Conservation (phyloP, 257 asterid genomes). For the Hygrophila difformis region DNA sequence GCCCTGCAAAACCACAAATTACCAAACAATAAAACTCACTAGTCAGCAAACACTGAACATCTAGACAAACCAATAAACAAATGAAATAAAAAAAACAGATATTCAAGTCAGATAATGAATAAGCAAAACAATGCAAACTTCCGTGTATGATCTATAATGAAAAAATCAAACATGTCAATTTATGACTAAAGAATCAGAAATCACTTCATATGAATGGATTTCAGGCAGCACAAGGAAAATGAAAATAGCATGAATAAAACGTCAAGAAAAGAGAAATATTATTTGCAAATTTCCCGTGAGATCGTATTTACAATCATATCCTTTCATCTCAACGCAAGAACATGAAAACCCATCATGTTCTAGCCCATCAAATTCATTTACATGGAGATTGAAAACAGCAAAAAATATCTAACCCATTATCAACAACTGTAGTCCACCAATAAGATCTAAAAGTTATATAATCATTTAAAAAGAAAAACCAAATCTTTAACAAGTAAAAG, state of each 20-base stretch:
- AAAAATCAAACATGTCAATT: too few relatives aligned
- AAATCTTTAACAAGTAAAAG: background rate
- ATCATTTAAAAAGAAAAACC: background rate
- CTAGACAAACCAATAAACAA: conserved; percentile 12
- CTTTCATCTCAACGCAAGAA: background rate
- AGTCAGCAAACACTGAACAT: conserved; percentile 5
- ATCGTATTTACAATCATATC: background rate
- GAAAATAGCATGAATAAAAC: too few relatives aligned
- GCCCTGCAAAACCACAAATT: conserved; percentile 27
- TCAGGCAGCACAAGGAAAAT: background rate
- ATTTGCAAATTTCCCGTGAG: too few relatives aligned
- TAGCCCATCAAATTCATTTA: background rate
- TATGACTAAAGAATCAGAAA: too few relatives aligned
- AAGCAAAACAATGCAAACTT: too few relatives aligned
- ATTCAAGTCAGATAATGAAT: too few relatives aligned
- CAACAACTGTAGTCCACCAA: background rate
- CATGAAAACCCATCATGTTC: background rate
- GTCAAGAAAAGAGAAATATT: background rate
- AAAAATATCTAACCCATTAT: too few relatives aligned
- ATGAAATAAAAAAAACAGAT: background rate
- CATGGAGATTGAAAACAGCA: too few relatives aligned
- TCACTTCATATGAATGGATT: background rate
- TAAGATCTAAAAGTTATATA: background rate
- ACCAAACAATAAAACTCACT: conserved; percentile 6
- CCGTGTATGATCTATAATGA: background rate